Evolutionary conservation across 306 rosid species (phyloP), one percentile per base, ranked within the genome.

Genomic region (Abrus precatorius): DNA sequence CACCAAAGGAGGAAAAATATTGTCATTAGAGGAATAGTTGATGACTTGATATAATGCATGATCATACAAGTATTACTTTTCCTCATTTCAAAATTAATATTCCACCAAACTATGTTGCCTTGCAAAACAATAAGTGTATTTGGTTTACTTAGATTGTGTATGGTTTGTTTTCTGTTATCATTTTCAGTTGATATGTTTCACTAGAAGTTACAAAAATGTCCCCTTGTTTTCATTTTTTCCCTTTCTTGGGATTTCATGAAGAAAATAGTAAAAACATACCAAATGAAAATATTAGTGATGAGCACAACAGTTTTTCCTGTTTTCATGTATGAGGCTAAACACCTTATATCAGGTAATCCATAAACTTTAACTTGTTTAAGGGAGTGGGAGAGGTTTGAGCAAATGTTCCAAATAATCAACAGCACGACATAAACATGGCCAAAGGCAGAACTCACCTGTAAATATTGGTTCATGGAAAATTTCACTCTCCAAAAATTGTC

Each of bases 401-500:
- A 72, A 59, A 67, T 55, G 50, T 48, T 53, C 56, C 59, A 47
- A 69, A 73, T 63, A 30, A 77, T 67, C 49, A 72, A 74, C 45
- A 82, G 70, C 69, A 72, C 53, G n/a, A 34, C 40, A 44, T 75
- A 67, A 47, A 28, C 44, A 62, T 5, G 63, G 27, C 10, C 49
- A 59, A 30, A 78, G 12, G 11, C 61, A 80, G 27, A 57, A 60
- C 86, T 80, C 85, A 96, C 99, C 98, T 60, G 91, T 87, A 71
- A 85, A 84, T 71, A 89, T 83, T 68, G 99, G 85, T 83, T 89
- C 90, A 43, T 41, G 85, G 84, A 96, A 92, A 80, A 93, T 84
- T 75, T 87, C 94, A 67, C 89, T 98, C 83, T 92, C 99, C 86
- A 90, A 48, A 84, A 81, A 89, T 74, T 93, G 97, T 88, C 98